Evolutionary conservation across 2,329 filamentous ascomycete genomes (phyloP).

Genomic region (Massarina eburnea): DNA sequence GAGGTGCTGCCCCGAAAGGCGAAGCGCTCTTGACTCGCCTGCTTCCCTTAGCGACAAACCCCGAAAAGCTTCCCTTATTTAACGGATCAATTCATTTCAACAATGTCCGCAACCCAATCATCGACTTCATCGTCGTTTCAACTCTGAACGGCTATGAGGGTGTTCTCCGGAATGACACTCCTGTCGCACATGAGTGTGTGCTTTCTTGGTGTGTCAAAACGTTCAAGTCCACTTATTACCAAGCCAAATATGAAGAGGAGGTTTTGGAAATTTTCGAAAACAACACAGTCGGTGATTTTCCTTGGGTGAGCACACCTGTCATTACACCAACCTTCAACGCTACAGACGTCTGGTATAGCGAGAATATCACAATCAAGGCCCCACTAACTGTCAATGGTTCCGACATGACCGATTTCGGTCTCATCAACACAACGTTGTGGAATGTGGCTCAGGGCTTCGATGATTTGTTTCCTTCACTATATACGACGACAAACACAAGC

Average conservation of each 20-base stretch:
- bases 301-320: conserved; percentile 12
- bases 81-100: conserved; percentile 19
- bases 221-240: conserved; percentile 22
- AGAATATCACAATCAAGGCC: conserved; percentile 15
- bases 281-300: conserved; percentile 4
- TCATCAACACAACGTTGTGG: conserved; percentile 10
- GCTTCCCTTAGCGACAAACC: conserved; percentile 9
- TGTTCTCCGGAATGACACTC: conserved; percentile 10
- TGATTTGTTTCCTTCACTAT: conserved; percentile 21
- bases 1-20: background rate
- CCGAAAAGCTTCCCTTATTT: conserved; percentile 1
- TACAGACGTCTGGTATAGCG: background rate
- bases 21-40: conserved; percentile 18
- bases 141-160: conserved; percentile 1
- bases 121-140: conserved; percentile 16
- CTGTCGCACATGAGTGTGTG: conserved; percentile 21
- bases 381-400: background rate
- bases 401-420: conserved; percentile 2
- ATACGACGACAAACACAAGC: conserved; percentile 4
- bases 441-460: conserved; percentile 14
- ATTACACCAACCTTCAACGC: background rate
- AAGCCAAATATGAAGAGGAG: conserved; percentile 21
- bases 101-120: conserved; percentile 16
- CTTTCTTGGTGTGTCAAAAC: conserved; percentile 31
- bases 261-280: conserved; percentile 8